A percentile compares a stretch with the other conserved stretches of the same genome.
phyloP scores from a whole-genome alignment of 2,329 filamentous ascomycete genomes.

The Furcasterigmium furcatum region DNA sequence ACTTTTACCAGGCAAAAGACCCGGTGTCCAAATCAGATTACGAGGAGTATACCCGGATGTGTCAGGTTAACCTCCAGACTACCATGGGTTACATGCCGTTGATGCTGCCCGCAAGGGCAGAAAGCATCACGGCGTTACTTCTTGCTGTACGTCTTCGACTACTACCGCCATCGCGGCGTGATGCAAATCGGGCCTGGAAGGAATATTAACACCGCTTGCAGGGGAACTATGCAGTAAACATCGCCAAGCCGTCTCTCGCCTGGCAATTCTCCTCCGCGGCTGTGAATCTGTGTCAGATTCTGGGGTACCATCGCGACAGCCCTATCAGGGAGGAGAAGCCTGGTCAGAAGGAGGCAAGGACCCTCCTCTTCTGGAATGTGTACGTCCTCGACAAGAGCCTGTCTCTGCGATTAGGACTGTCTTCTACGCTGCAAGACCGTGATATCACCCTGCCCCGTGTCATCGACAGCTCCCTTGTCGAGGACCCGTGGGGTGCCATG shows the following conservation, averaged over 20 bases:
- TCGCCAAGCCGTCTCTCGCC: slow-evolving; percentile 59
- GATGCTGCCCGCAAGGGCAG: slow-evolving; percentile 49
- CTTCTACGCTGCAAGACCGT: slow-evolving; percentile 53
- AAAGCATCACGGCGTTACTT: slow-evolving; percentile 57
- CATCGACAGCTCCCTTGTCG: slow-evolving; percentile 20
- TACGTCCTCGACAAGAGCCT: slow-evolving; percentile 56
- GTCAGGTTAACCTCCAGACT: slow-evolving; percentile 47
- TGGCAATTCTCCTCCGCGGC: slow-evolving; percentile 61
- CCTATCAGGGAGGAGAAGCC: slow-evolving; percentile 25
- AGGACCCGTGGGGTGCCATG: slow-evolving; percentile 41
- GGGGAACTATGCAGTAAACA: slow-evolving; percentile 60
- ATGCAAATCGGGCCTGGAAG: neutral
- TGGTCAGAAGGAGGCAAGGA: slow-evolving; percentile 27
- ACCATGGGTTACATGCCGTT: slow-evolving; percentile 49
- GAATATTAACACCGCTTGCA: slow-evolving; percentile 19
- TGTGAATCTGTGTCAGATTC: slow-evolving; percentile 56
- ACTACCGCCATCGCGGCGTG: neutral
- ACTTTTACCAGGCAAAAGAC: slow-evolving; percentile 31
- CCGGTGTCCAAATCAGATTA: slow-evolving; percentile 27
- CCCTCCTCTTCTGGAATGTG: slow-evolving; percentile 45
- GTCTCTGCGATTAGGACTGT: slow-evolving; percentile 51
- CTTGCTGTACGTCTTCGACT: slow-evolving; percentile 49
- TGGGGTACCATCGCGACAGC: slow-evolving; percentile 55
- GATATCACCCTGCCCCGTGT: slow-evolving; percentile 50
- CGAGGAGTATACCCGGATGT: slow-evolving; percentile 32